phyloP scores from a whole-genome alignment of 495 filamentous ascomycete species.

The Beverwykella pulmonaria region DNA sequence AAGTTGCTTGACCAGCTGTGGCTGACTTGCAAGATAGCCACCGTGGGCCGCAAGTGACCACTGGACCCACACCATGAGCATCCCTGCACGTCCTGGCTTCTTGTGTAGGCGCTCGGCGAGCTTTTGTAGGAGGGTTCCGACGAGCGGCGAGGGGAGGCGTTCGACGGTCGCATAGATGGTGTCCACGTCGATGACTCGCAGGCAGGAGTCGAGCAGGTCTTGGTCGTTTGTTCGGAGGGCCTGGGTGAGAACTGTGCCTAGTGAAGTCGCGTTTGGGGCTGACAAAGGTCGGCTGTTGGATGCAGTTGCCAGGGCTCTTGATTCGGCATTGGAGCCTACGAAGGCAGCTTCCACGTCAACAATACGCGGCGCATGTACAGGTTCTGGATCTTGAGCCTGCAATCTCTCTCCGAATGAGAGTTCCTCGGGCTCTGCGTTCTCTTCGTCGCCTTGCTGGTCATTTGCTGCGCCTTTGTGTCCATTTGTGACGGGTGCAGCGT shows the following conservation, averaged over 20 bases:
- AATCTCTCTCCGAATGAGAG: constrained; percentile 89
- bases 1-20: constrained; percentile 74
- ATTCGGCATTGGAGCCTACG: constrained; percentile 46
- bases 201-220: constrained; percentile 85
- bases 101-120: constrained; percentile 85
- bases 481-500: constrained; percentile 12
- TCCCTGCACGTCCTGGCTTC: constrained; percentile 83
- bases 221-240: constrained; percentile 89
- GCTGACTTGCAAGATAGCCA: constrained; percentile 81
- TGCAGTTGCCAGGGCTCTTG: constrained; percentile 46
- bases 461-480: constrained; percentile 58
- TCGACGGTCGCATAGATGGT: constrained; percentile 87
- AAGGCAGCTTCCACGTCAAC: constrained; percentile 75
- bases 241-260: constrained; percentile 87
- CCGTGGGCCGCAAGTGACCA: constrained; percentile 95
- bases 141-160: constrained; percentile 81
- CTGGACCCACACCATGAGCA: constrained; percentile 94
- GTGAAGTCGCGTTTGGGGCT: constrained; percentile 70
- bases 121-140: constrained; percentile 73
- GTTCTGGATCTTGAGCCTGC: constrained; percentile 65
- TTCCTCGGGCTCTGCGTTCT: constrained; percentile 50
- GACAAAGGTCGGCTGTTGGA: constrained; percentile 28
- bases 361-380: constrained; percentile 36
- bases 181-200: constrained; percentile 71
- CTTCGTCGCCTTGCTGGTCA: constrained; percentile 17